Conservation (phyloP, 2,329 filamentous ascomycete genomes). For the Coniella lustricola region DNA sequence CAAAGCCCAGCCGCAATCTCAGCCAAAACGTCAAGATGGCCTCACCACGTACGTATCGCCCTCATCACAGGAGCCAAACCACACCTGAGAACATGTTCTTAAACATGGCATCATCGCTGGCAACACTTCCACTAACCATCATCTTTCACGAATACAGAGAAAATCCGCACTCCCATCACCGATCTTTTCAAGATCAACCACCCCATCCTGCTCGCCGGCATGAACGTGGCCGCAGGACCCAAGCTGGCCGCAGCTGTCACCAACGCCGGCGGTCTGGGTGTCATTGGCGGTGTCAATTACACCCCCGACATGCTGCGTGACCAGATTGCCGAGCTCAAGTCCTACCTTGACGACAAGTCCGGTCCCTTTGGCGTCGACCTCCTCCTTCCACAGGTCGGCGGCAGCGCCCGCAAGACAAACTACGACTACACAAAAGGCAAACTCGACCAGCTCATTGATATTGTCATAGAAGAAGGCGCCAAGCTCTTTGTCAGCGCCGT, state of each 20-base stretch:
- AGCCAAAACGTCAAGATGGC: conserved; percentile 49
- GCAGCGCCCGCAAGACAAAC: conserved; percentile 92
- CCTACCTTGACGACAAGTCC: conserved; percentile 79
- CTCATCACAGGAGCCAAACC: background rate
- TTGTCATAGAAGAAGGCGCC: conserved; percentile 86
- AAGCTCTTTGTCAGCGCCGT: conserved; percentile 96
- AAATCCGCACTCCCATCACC: conserved; percentile 85
- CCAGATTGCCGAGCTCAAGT: conserved; percentile 92
- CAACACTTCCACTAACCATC: background rate
- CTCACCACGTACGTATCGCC: conserved; percentile 62
- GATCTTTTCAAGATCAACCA: conserved; percentile 98
- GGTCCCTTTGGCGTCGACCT: conserved; percentile 94
- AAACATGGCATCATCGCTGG: background rate
- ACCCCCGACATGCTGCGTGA: conserved; percentile 95
- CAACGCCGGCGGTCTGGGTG: conserved; percentile 92
- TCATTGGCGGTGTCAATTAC: conserved; percentile 93
- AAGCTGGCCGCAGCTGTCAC: conserved; percentile 95
- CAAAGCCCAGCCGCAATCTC: too few relatives aligned
- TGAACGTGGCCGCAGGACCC: conserved; percentile 97
- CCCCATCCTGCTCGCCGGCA: conserved; percentile 89
- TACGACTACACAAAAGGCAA: conserved; percentile 99
- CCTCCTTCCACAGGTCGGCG: conserved; percentile 88
- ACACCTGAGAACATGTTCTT: too few relatives aligned
- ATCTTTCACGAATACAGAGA: conserved; percentile 49
- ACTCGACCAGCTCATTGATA: conserved; percentile 80